Evolutionary conservation across 257 asterid species (phyloP), one percentile per base, ranked within the genome.

Genomic region (Forsythia viridissima): DNA sequence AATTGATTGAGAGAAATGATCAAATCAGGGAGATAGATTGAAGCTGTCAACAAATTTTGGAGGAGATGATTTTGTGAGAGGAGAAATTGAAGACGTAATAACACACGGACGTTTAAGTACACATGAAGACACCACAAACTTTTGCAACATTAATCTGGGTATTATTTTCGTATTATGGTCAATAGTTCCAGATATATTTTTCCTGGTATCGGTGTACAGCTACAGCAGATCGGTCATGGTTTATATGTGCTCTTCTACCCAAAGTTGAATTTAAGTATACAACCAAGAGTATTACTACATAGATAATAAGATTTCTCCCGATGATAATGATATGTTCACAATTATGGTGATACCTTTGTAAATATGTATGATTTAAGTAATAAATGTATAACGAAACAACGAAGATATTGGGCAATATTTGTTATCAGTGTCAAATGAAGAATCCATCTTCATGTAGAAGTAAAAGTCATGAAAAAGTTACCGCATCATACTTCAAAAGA

Each of bases 311-410:
- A 75, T n/a, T 38, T 48, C 5, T 39, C 30, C 18, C 70, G 46
- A 55, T 75, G 59, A 52, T 21, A 72, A 69, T 57, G 40, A 9
- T 76, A 20, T 61, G 40, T 57, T 72, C 43, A 73, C 41, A 34
- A 16, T 59, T 44, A 30, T 18, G 75, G 68, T 52, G 38, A 40
- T 63, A 77, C 21, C 66, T 46, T 74, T 39, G 36, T 8, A 77
- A 65, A 59, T 13, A n/a, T 24, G 51, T 77, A 42, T 74, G 41
- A 55, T 77, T 37, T 52, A 70, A 38, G 67, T 6, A 59, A 20
- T 21, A 70, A 70, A 20, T 24, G 8, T 30, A 30, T 38, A 69
- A 66, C 61, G 11, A 21, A 59, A 43, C 18, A 71, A 5, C 46
- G n/a, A 46, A 43, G 21, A 48, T 69, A 44, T 41, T 2, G 65